Evolutionary conservation across 129 eudicot genomes (phyloP).

Genomic region (Silybum marianum): DNA sequence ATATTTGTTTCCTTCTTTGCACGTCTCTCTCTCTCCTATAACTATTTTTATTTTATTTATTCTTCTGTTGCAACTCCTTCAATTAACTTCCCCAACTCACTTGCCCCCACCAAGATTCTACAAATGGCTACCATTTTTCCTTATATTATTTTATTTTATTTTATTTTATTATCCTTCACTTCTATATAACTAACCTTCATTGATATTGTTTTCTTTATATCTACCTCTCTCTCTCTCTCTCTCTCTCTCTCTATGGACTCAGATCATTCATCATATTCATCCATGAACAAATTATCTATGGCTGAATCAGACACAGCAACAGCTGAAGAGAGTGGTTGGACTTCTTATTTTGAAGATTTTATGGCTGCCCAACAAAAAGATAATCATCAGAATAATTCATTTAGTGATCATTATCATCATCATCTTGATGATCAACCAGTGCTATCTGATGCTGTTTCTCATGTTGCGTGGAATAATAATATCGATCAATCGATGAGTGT

Average conservation of each 20-base stretch:
- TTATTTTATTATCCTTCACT: not conserved
- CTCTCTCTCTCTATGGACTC: slow-evolving; percentile 31
- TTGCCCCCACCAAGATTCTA: slow-evolving; percentile 55
- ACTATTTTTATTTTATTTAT: slow-evolving; percentile 5
- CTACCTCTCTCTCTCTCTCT: not conserved
- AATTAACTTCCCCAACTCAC: slow-evolving; percentile 47
- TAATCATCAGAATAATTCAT: slow-evolving; percentile 16
- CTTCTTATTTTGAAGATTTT: slow-evolving; percentile 69
- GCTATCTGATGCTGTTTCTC: slow-evolving; percentile 71
- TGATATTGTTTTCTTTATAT: slow-evolving; percentile 22
- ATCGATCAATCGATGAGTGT: slow-evolving; percentile 26
- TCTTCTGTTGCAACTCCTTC: slow-evolving; percentile 44
- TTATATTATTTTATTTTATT: slow-evolving; percentile 15
- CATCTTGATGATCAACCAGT: slow-evolving; percentile 12
- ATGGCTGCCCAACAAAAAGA: slow-evolving; percentile 47
- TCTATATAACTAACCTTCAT: slow-evolving; percentile 35
- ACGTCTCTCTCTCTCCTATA: slow-evolving; percentile 33
- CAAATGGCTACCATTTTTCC: slow-evolving; percentile 38
- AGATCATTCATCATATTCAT: slow-evolving; percentile 30
- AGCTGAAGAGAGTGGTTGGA: slow-evolving; percentile 82
- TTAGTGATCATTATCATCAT: not conserved
- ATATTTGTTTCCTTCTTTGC: slow-evolving; percentile 42
- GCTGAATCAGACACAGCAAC: slow-evolving; percentile 23
- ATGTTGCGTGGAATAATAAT: slow-evolving; percentile 23
- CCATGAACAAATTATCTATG: slow-evolving; percentile 22